These are phyloP conservation scores for Yamadazyma mexicana DNA, from an alignment of 1,139 yeast genomes.

Conservation along the genomic window DNA sequence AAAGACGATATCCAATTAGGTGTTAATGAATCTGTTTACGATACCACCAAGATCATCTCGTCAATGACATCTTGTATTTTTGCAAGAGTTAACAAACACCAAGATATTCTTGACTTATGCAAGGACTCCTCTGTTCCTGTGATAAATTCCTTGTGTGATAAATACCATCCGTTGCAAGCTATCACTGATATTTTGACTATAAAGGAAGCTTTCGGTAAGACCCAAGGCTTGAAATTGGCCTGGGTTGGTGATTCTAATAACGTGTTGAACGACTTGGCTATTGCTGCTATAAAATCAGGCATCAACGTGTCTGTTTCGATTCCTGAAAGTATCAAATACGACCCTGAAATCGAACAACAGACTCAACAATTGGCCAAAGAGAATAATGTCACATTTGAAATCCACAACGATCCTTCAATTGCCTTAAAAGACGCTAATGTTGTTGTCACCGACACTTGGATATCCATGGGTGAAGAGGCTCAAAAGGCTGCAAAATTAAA, in stretches of 20 bases:
- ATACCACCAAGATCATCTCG: slow-evolving; percentile 83
- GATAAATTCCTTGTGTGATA: slow-evolving; percentile 90
- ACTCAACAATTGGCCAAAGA: slow-evolving; percentile 56
- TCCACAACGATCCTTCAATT: slow-evolving; percentile 68
- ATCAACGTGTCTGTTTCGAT: slow-evolving; percentile 83
- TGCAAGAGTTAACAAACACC: slow-evolving; percentile 89
- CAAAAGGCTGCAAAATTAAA: slow-evolving; percentile 70
- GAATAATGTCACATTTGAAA: slow-evolving; percentile 55
- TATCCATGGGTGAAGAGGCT: slow-evolving; percentile 95
- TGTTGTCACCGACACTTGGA: slow-evolving; percentile 95
- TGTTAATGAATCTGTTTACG: slow-evolving; percentile 86
- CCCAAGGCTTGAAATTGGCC: slow-evolving; percentile 71
- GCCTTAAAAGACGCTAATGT: slow-evolving; percentile 78
- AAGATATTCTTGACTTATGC: slow-evolving; percentile 76
- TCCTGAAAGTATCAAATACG: slow-evolving; percentile 71
- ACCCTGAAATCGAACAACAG: slow-evolving; percentile 50
- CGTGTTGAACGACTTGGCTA: slow-evolving; percentile 90
- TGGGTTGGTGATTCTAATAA: slow-evolving; percentile 98
- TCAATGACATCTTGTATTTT: slow-evolving; percentile 95
- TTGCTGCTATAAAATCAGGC: slow-evolving; percentile 85
- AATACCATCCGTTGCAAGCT: slow-evolving; percentile 92
- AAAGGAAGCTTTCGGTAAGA: slow-evolving; percentile 65
- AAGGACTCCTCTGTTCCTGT: slow-evolving; percentile 83
- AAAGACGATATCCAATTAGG: slow-evolving; percentile 96
- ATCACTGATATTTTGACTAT: slow-evolving; percentile 88